Evolutionary conservation across 441 rosid species (phyloP).

Genomic region (Gossypium aridum): DNA sequence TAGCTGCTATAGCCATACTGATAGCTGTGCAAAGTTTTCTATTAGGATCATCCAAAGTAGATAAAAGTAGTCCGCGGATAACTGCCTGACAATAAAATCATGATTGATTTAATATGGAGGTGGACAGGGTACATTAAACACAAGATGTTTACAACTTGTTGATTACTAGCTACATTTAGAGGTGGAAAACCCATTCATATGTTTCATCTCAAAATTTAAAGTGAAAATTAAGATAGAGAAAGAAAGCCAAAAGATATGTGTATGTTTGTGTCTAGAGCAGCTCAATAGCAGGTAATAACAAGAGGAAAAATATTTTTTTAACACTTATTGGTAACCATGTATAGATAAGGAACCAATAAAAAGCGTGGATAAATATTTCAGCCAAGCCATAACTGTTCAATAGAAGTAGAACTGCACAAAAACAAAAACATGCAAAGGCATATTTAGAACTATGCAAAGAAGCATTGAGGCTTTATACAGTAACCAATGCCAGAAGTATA

Average conservation of each 20-base stretch:
- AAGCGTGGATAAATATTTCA: neutral
- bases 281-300: neutral
- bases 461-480: neutral
- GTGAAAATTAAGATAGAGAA: neutral
- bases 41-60: conserved; percentile 67
- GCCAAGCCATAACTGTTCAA: neutral
- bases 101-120: conserved; percentile 7
- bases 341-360: neutral
- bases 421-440: neutral
- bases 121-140: neutral
- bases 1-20: conserved; percentile 79
- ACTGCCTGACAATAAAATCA: conserved; percentile 47
- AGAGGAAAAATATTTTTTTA: neutral
- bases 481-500: neutral
- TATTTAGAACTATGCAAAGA: neutral
- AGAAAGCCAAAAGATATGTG: neutral
- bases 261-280: neutral
- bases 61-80: conserved; percentile 64
- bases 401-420: neutral
- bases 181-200: neutral
- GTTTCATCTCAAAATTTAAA: neutral
- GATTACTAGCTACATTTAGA: neutral
- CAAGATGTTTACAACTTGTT: neutral
- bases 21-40: conserved; percentile 83
- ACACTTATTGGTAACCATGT: neutral